Base-by-base conservation (phyloP, 345 rosid species). In the Populus euphratica region DNA sequence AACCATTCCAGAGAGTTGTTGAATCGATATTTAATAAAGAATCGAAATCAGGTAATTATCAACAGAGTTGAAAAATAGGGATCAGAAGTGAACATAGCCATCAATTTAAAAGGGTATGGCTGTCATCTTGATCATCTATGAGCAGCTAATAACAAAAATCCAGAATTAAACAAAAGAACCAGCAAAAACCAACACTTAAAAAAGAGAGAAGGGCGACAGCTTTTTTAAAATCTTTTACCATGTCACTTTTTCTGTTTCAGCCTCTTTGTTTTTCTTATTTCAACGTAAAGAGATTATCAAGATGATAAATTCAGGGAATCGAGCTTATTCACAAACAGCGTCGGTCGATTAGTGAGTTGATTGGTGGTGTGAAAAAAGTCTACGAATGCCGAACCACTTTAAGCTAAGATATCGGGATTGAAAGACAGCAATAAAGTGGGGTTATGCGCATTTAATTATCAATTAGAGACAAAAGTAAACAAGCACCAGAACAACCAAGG, bases 401-500 rank as follows among this genome's bases (percentile, higher is more conserved):
- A 7, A 47, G 67, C 17, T 38, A 31, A 75, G 35, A 23, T 56
- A 41, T 2, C 14, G 10, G 33, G 64, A 78, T 59, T 70, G 56
- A 62, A 75, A 56, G 69, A 73, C 72, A 47, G 39, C 36, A n/a
- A 43, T 33, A 13, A 75, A 70, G 76, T 44, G 66, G 78, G 50
- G 36, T 50, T 69, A 29, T 69, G 68, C 69, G 50, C 52, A 78
- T 73, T 43, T 72, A 2, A 61, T n/a, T 31, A 25, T 72, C 72
- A 64, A 80, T 78, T 80, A 70, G 56, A 66, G 77, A 78, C 84
- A 80, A 80, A 33, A 72, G 79, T 50, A 85, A 78, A 44, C 79
- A 31, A 75, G 80, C 25, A 44, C 33, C 21, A 73, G 75, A 78
- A 80, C 70, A 63, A 64, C 66, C 23, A 1, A 70, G 44, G 36